Conservation (phyloP, 441 rosid species). For the Euphorbia celastroides region DNA sequence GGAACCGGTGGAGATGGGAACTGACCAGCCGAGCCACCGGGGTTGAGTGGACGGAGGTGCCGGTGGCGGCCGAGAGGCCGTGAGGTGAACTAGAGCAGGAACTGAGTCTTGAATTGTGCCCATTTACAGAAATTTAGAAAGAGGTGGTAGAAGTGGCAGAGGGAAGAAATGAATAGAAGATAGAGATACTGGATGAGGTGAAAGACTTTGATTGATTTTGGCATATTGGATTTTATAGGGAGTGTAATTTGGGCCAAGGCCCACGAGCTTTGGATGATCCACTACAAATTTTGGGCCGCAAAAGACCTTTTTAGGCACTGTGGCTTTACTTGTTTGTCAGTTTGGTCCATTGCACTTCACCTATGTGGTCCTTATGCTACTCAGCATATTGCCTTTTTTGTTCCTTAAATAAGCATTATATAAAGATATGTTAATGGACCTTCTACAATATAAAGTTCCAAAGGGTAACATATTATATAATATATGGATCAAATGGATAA, state of each 20-base stretch:
- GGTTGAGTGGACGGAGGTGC: background rate
- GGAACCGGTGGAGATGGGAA: slow-evolving; percentile 16
- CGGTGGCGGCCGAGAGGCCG: slow-evolving; percentile 4
- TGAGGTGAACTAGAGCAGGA: slow-evolving; percentile 17
- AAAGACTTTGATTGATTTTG: background rate
- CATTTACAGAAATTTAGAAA: slow-evolving; percentile 14
- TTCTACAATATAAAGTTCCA: too few species aligned
- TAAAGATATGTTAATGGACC: too few species aligned
- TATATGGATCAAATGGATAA: too few species aligned
- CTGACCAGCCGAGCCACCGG: slow-evolving; percentile 9
- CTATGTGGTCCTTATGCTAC: too few species aligned
- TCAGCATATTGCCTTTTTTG: too few species aligned
- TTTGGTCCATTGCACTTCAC: too few species aligned
- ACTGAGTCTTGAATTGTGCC: slow-evolving; percentile 24
- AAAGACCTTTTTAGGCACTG: too few species aligned
- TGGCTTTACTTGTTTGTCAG: too few species aligned
- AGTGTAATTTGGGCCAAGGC: background rate
- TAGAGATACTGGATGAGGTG: background rate
- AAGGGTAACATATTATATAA: too few species aligned
- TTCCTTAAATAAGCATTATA: too few species aligned
- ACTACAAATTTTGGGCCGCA: too few species aligned
- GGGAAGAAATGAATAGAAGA: background rate
- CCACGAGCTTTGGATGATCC: too few species aligned
- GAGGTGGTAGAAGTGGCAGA: background rate
- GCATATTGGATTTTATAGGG: background rate